Percentiles rank a stretch among this genome's conserved stretches.
These are phyloP conservation scores for Rhododendron ovatum DNA, from an alignment of 148 eudicot genomes.

Conservation along the genomic window DNA sequence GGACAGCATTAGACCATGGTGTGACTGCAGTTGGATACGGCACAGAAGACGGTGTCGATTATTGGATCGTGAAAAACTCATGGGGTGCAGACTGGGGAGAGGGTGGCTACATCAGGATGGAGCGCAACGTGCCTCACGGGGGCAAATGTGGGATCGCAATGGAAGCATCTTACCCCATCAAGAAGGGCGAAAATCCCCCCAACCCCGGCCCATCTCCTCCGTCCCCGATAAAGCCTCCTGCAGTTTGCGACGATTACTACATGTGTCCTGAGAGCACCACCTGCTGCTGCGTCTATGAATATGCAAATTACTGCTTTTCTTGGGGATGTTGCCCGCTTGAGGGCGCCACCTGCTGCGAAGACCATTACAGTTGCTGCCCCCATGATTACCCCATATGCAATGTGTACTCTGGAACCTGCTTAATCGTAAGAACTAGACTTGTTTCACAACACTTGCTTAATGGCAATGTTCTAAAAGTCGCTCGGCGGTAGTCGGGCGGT, in stretches of 20 bases:
- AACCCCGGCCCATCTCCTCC: conserved; percentile 30
- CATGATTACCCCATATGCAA: conserved; percentile 25
- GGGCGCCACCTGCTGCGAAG: conserved; percentile 23
- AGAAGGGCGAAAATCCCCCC: conserved; percentile 21
- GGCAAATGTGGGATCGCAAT: conserved; percentile 38
- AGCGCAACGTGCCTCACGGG: conserved; percentile 2
- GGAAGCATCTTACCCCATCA: conserved; percentile 24
- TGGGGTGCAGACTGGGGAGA: conserved; percentile 13
- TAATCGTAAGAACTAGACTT: conserved; percentile 13
- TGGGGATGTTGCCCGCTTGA: conserved; percentile 36
- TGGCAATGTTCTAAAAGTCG: too few species aligned
- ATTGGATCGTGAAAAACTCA: conserved; percentile 11
- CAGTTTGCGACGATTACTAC: conserved; percentile 18
- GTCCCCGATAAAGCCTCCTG: conserved; percentile 12
- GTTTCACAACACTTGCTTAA: background rate
- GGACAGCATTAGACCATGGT: background rate
- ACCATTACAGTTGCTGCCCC: conserved; percentile 26
- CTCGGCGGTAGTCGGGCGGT: too few species aligned
- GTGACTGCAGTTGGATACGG: conserved; percentile 9
- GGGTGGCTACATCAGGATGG: conserved; percentile 10
- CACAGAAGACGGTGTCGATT: conserved; percentile 7
- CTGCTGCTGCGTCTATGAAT: conserved; percentile 26
- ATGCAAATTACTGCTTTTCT: conserved; percentile 11
- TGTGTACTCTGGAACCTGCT: conserved; percentile 20
- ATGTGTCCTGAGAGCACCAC: conserved; percentile 21